phyloP scores from a whole-genome alignment of 2,329 filamentous ascomycete species.

The Epichloe aotearoae region DNA sequence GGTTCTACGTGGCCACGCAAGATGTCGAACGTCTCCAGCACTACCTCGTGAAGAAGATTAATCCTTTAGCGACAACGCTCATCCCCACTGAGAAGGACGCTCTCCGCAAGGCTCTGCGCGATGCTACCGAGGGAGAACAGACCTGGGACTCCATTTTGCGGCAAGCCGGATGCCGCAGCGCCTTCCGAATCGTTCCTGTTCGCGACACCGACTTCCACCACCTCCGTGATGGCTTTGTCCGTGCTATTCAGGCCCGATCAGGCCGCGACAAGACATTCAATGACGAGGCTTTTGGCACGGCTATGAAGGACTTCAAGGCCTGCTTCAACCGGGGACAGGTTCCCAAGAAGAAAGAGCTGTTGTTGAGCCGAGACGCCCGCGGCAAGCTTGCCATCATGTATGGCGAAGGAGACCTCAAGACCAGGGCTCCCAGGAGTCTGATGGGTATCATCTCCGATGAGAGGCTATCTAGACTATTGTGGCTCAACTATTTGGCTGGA shows the following conservation, averaged over 20 bases:
- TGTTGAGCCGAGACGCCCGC: constrained; percentile 52
- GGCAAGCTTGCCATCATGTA: constrained; percentile 59
- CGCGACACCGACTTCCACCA: constrained; percentile 91
- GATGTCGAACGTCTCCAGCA: constrained; percentile 74
- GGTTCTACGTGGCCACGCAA: constrained; percentile 74
- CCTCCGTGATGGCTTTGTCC: constrained; percentile 79
- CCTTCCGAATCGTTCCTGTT: constrained; percentile 77
- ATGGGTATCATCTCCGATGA: constrained; percentile 68
- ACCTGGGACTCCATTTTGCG: constrained; percentile 63
- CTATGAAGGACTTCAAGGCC: constrained; percentile 64
- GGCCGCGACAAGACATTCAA: constrained; percentile 41
- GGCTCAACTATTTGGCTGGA: constrained; percentile 83
- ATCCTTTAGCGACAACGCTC: constrained; percentile 66
- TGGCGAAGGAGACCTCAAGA: constrained; percentile 42
- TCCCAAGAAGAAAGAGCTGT: constrained; percentile 64
- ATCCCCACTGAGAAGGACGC: constrained; percentile 69
- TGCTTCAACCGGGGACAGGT: constrained; percentile 74
- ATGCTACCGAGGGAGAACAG: constrained; percentile 53
- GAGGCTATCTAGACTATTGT: constrained; percentile 66
- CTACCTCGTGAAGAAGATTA: constrained; percentile 62
- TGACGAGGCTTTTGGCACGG: constrained; percentile 63
- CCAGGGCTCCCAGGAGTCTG: constrained; percentile 30
- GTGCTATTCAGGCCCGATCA: constrained; percentile 65
- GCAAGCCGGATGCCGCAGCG: constrained; percentile 55
- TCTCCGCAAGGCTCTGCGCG: constrained; percentile 55